Evolutionary conservation across 768 basidiomycete species (phyloP).

Genomic region (Xerocomellus chrysenteron): DNA sequence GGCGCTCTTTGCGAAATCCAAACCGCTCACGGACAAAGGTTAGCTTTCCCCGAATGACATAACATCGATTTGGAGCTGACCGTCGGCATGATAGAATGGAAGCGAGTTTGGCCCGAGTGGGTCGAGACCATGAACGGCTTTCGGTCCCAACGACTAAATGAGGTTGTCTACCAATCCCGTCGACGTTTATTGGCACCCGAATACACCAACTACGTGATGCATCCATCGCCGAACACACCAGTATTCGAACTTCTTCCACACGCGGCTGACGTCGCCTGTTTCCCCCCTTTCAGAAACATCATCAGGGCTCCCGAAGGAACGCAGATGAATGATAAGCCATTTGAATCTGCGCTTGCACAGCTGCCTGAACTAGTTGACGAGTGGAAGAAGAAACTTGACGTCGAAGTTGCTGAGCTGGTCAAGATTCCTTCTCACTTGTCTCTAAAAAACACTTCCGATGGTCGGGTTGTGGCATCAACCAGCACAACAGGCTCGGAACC

Average conservation of each 20-base stretch:
- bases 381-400: neutral
- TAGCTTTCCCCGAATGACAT: neutral
- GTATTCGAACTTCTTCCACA: conserved; percentile 5
- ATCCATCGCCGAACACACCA: neutral
- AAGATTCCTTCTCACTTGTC: neutral
- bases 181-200: neutral
- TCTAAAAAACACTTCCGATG: too few species aligned
- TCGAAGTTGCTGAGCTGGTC: neutral
- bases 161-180: neutral
- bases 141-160: neutral
- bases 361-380: neutral
- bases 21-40: conserved; percentile 10
- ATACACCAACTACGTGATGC: neutral
- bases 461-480: too few species aligned
- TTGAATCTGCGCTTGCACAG: neutral
- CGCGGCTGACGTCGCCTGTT: neutral
- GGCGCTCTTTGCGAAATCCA: conserved; percentile 1
- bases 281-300: conserved; percentile 3
- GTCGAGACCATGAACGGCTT: neutral
- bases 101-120: conserved; percentile 4
- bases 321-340: neutral
- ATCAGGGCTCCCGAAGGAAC: neutral
- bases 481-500: neutral
- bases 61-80: neutral
- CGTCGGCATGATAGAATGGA: conserved; percentile 6